Conservation (phyloP, 2,329 filamentous ascomycete species). For the Teratosphaeria epicoccoides region DNA sequence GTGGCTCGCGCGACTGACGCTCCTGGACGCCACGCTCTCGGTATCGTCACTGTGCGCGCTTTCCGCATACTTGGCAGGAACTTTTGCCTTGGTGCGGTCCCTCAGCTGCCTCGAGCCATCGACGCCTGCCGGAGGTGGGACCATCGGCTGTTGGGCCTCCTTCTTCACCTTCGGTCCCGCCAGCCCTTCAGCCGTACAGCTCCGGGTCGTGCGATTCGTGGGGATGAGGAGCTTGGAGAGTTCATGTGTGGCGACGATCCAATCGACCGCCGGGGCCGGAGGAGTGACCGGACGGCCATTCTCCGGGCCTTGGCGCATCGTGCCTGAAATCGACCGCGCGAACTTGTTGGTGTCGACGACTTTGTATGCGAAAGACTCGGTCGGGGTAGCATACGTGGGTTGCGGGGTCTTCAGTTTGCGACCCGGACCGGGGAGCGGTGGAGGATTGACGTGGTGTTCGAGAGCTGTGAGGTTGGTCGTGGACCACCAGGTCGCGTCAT, state of each 20-base stretch:
- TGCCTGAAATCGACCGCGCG: constrained; percentile 51
- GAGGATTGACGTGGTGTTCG: constrained; percentile 48
- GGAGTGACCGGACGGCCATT: constrained; percentile 41
- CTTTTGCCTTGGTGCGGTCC: constrained; percentile 14
- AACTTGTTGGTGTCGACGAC: constrained; percentile 58
- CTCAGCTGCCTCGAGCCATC: constrained; percentile 50
- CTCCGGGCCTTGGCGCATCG: constrained; percentile 27
- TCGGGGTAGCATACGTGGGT: constrained; percentile 76
- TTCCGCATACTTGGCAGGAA: constrained; percentile 11
- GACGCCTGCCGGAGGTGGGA: constrained; percentile 13
- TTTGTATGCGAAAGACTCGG: constrained; percentile 76
- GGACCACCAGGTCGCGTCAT: constrained; percentile 38
- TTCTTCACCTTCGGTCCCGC: constrained; percentile 43
- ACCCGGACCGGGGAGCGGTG: constrained; percentile 34
- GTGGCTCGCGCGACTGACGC: constrained; percentile 9
- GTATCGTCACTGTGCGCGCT: constrained; percentile 18
- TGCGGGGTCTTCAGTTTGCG: constrained; percentile 35
- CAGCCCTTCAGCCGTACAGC: constrained; percentile 68
- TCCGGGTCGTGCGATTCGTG: constrained; percentile 59
- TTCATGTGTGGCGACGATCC: constrained; percentile 75
- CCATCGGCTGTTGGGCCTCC: constrained; percentile 52
- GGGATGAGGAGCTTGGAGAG: constrained; percentile 76
- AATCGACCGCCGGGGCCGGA: constrained; percentile 71
- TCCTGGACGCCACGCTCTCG: constrained; percentile 13
- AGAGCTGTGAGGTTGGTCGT: constrained; percentile 54